Evolutionary conservation across 2,329 filamentous ascomycete species (phyloP), one percentile per base, ranked within the genome.

Genomic region (Metarhizium album): DNA sequence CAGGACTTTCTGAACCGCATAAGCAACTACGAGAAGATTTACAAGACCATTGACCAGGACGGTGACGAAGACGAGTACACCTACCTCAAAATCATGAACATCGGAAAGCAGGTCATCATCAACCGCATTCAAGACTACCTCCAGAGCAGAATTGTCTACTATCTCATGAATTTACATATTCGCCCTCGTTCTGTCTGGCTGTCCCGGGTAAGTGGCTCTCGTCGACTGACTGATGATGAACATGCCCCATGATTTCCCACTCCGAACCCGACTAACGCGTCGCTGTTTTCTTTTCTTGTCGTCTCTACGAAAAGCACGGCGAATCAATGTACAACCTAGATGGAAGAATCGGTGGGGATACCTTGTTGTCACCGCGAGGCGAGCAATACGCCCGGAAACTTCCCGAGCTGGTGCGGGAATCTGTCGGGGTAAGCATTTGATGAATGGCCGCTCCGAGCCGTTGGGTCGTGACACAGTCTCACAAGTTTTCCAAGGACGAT

Each of bases 111-210:
- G 63, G 90, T 97, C 64, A 93, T 97, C 63, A 97, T 98, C 78
- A 98, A 97, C 71, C 84, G 87, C 64, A 95, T 98, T 62, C 85
- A 90, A 64, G 93, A 98, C 69, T 98, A 98, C 64, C 76, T 98
- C 27, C 93, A 96, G 67, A 95, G 89, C 67, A 84, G 93, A 52
- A 84, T 98, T 43, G 91, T 98, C 45, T 98, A 98, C 70, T 98
- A 96, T 66, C 81, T 97, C 52, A 96, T 97, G 84, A 98, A 97
- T 66, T 76, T 98, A 38, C 93, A 98, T 70, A 98, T 98, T 67
- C 91, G 91, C 57, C 91, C 91, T 18, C 82, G 93, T 51, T 95
- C 90, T 3, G 95, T 98, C 58, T 98, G 93, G 93, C 73, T 98
- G 48, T 97, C 93, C 58, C 78, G 93, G 56, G 87, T 91, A 74